Conservation (phyloP, 495 filamentous ascomycete genomes). For the Hypoxylon rickii region DNA sequence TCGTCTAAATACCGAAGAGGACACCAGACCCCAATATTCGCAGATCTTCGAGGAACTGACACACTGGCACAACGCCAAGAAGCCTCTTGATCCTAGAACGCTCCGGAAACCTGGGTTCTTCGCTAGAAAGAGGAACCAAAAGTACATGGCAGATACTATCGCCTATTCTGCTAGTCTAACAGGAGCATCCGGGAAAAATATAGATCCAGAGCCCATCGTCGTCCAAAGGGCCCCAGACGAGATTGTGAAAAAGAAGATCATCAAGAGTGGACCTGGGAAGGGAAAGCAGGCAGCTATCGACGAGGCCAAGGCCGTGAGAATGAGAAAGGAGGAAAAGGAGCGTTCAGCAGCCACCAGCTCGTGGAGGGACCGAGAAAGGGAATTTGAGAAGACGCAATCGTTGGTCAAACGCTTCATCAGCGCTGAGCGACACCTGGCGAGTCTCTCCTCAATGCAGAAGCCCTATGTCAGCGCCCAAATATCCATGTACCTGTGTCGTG, state of each 20-base stretch:
- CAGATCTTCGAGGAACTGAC: slow-evolving; percentile 60
- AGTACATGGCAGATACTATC: slow-evolving; percentile 65
- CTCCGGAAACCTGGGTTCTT: slow-evolving; percentile 23
- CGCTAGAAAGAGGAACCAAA: slow-evolving; percentile 49
- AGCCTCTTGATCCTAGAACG: slow-evolving; percentile 50
- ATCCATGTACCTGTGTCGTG: slow-evolving; percentile 51
- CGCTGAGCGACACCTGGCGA: slow-evolving; percentile 48
- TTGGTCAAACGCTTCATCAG: slow-evolving; percentile 47
- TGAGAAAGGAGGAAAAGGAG: slow-evolving; percentile 37
- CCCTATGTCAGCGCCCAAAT: slow-evolving; percentile 48
- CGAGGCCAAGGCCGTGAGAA: slow-evolving; percentile 34
- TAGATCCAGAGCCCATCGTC: slow-evolving; percentile 66
- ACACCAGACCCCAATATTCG: slow-evolving; percentile 5
- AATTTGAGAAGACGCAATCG: slow-evolving; percentile 41
- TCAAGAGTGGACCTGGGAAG: slow-evolving; percentile 33
- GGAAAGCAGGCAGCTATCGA: slow-evolving; percentile 30
- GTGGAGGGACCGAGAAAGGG: slow-evolving; percentile 28
- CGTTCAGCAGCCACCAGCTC: slow-evolving; percentile 18
- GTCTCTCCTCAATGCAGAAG: slow-evolving; percentile 36
- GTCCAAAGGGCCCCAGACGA: slow-evolving; percentile 33
- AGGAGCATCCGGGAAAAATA: slow-evolving; percentile 61
- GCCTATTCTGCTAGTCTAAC: slow-evolving; percentile 74
- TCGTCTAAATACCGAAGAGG: slow-evolving; percentile 46
- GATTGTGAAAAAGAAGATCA: slow-evolving; percentile 28
- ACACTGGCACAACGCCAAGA: slow-evolving; percentile 69